Evolutionary conservation across 2,329 filamentous ascomycete species (phyloP).

Genomic region (Neurospora sp.): DNA sequence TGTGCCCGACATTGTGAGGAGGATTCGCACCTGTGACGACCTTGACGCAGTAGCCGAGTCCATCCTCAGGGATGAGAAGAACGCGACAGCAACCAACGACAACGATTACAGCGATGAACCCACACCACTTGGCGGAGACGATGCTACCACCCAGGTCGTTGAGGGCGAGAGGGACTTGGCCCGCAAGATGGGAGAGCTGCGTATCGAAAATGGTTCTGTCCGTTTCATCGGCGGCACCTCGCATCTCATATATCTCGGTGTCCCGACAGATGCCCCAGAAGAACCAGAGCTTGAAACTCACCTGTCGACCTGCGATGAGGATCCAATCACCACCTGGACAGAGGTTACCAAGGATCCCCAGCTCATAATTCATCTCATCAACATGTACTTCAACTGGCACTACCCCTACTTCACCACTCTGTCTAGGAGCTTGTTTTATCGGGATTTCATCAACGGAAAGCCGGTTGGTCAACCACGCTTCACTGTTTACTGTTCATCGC

Average conservation of each 20-base stretch:
- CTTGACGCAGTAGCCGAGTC: constrained; percentile 47
- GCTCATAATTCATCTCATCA: constrained; percentile 77
- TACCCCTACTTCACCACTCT: constrained; percentile 93
- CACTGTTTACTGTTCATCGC: constrained; percentile 73
- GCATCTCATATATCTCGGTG: constrained; percentile 74
- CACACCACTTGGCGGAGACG: constrained; percentile 27
- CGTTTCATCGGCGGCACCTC: constrained; percentile 92
- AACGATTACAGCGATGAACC: constrained; percentile 33
- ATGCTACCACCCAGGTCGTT: constrained; percentile 30
- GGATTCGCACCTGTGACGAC: constrained; percentile 78
- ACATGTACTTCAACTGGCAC: constrained; percentile 98
- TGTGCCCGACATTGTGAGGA: constrained; percentile 68
- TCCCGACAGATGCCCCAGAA: constrained; percentile 29
- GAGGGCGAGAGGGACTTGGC: constrained; percentile 71
- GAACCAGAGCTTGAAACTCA: constrained; percentile 37
- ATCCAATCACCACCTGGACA: constrained; percentile 80
- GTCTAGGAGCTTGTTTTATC: constrained; percentile 76
- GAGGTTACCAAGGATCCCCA: constrained; percentile 70
- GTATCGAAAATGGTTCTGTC: constrained; percentile 77
- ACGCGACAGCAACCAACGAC: constrained; percentile 9
- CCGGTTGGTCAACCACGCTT: constrained; percentile 39
- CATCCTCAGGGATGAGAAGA: constrained; percentile 31
- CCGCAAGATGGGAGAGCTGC: constrained; percentile 85
- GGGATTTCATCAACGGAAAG: constrained; percentile 70
- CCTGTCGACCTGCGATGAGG: constrained; percentile 37